Evolutionary conservation across 2,329 filamentous ascomycete genomes (phyloP), one percentile per base, ranked within the genome.

Genomic region (Fusarium veterinarium): DNA sequence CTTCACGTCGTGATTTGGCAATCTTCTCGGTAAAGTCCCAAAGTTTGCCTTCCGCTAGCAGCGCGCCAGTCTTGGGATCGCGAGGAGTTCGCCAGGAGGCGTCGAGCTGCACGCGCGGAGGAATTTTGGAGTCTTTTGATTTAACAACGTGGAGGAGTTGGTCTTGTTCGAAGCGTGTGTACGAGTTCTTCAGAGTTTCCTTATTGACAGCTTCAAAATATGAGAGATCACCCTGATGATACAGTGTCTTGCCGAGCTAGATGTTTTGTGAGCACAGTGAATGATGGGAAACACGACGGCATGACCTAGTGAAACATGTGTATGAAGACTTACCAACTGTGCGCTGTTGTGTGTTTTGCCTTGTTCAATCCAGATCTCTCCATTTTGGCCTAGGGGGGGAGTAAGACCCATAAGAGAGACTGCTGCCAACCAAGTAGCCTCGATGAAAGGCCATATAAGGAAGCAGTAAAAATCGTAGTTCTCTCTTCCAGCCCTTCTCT

Each of bases 401-500:
- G 93, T 92, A 19, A 98, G 87, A 48, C 95, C 95, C 85, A 97
- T 92, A 1, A 98, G 86, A 0, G 93, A 94, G 1, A 98, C 92
- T 1, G 95, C 93, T 16, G 94, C 95, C 3, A 99, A 88, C 96
- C 96, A 99, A 58, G 90, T 92, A 1, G 95, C 93, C 82, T 99
- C 96, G 74, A 98, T 95, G 76, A 99, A 99, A 0, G 96, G 96
- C 96, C 96, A 99, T 71, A 99, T 94, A 25, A 99, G 84, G 86
- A 98, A 99, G 83, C 95, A 98, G 83, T 98, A 98, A 82, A 99
- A 99, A 79, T 99, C 96, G 78, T 93, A 99, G 77, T 98, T 98
- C 81, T 99, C 96, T 41, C 95, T 87, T 3, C 96, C 96, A 11
- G 89, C 91, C 35, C 88, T 86, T 23, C 95, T 88, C 81, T 99